phyloP scores from a whole-genome alignment of 805 yeast genomes.

The Starmerella potacharoeniae region DNA sequence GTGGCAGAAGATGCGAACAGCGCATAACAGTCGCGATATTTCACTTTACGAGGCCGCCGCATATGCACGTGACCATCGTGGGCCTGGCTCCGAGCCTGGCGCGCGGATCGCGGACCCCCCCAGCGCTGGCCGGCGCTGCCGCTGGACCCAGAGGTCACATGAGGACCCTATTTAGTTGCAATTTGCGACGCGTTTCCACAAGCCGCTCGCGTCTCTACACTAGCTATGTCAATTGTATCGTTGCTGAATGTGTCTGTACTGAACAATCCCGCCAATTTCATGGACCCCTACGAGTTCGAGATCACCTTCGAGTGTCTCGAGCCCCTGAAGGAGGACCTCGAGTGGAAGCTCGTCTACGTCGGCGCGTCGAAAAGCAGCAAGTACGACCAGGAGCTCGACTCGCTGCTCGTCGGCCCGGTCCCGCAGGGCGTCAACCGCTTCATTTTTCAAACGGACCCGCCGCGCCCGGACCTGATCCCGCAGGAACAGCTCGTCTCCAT shows the following conservation, averaged over 20 bases:
- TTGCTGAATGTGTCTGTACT: constrained; percentile 81
- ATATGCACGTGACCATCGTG: too few relatives aligned
- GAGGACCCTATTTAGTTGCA: neutral
- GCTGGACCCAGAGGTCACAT: neutral
- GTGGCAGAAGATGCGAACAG: too few relatives aligned
- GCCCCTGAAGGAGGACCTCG: constrained; percentile 80
- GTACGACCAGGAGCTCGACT: constrained; percentile 94
- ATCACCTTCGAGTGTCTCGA: constrained; percentile 96
- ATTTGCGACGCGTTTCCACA: neutral
- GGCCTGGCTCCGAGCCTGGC: too few relatives aligned
- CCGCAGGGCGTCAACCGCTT: constrained; percentile 96
- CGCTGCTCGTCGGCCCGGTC: constrained; percentile 95
- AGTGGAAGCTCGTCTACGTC: constrained; percentile 95
- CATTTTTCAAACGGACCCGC: constrained; percentile 89
- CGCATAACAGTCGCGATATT: neutral
- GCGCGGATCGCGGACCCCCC: too few relatives aligned
- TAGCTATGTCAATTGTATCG: constrained; percentile 79
- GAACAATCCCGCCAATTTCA: constrained; percentile 88
- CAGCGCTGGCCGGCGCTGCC: neutral
- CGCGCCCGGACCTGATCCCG: constrained; percentile 90
- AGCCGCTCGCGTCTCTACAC: neutral
- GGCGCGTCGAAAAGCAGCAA: constrained; percentile 91
- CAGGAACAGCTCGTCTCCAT: constrained; percentile 91
- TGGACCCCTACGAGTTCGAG: constrained; percentile 90
- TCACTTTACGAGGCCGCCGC: neutral